A percentile compares a stretch with the other conserved stretches of the same genome.
phyloP scores from a whole-genome alignment of 257 asterid species.

The Osmanthus fragrans region DNA sequence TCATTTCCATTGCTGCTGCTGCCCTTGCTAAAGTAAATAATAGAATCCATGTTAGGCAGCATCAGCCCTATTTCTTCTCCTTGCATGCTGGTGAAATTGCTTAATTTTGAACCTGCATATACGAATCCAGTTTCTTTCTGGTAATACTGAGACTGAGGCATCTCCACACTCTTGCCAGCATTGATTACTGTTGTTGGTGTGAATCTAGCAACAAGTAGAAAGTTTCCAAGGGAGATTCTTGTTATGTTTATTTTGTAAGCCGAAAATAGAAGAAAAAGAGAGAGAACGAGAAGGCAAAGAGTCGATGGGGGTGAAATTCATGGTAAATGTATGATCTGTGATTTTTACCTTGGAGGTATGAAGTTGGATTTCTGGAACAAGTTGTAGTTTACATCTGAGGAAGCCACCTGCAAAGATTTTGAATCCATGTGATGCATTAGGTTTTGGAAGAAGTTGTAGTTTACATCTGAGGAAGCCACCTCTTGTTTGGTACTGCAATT shows the following conservation, averaged over 20 bases:
- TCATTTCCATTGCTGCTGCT: background rate
- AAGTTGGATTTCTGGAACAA: slow-evolving; percentile 19
- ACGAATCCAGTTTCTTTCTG: slow-evolving; percentile 6
- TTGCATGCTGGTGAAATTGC: slow-evolving; percentile 19
- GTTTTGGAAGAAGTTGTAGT: too few relatives aligned
- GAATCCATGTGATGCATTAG: background rate
- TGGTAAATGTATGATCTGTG: background rate
- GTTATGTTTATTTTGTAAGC: background rate
- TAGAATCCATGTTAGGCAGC: slow-evolving; percentile 3
- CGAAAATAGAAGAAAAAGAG: background rate
- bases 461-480: too few relatives aligned
- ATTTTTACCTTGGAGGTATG: slow-evolving; percentile 34
- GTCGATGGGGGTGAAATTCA: background rate
- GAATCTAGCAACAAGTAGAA: slow-evolving; percentile 5
- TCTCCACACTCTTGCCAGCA: background rate
- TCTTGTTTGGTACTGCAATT: too few relatives aligned
- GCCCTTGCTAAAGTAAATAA: background rate
- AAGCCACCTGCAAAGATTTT: slow-evolving; percentile 9
- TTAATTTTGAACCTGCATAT: slow-evolving; percentile 8
- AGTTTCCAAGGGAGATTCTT: background rate
- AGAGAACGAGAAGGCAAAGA: background rate
- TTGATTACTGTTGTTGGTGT: background rate
- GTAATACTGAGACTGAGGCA: background rate
- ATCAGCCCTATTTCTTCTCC: slow-evolving; percentile 18
- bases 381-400: slow-evolving; percentile 21